A percentile compares a stretch with the other conserved stretches of the same genome.
Conservation (phyloP, 352 stramenopile species). For the Heterotrichella gracilis region DNA sequence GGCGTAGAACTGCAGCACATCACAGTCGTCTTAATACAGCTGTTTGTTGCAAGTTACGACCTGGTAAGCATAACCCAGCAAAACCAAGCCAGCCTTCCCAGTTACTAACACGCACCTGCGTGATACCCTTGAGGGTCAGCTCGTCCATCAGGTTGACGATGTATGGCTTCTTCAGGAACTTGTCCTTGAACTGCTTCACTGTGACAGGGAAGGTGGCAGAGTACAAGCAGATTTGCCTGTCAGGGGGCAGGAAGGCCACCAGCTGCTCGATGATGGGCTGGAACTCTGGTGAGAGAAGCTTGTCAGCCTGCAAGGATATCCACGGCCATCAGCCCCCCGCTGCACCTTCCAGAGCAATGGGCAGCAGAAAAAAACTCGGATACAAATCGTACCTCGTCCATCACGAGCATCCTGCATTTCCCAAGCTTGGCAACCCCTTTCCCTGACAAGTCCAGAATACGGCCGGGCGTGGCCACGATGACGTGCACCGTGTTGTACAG, state of each 20-base stretch:
- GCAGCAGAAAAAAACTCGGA: no score
- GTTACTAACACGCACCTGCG: no score
- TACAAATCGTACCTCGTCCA: no score
- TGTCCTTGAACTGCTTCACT: conserved; percentile 91
- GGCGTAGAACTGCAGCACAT: conserved; percentile 98
- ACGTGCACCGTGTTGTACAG: conserved; percentile 97
- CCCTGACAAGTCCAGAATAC: conserved; percentile 86
- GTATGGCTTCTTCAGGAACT: conserved; percentile 84
- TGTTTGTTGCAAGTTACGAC: no score
- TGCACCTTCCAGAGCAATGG: no score
- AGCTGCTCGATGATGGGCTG: conserved; percentile 84
- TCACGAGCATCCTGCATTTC: conserved; percentile 79
- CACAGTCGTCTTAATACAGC: no score
- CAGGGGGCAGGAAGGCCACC: conserved; percentile 39
- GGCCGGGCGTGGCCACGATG: conserved; percentile 80
- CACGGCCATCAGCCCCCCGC: no score
- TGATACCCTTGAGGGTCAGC: conserved; percentile 85
- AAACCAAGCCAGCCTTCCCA: no score
- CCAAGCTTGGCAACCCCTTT: conserved; percentile 82
- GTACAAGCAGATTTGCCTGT: conserved; percentile 94
- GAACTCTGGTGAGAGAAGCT: conserved; percentile 89
- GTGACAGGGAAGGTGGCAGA: conserved; percentile 96
- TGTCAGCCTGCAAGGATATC: no score
- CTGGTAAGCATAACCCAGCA: no score
- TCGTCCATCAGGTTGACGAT: conserved; percentile 99